Evolutionary conservation across 2,329 filamentous ascomycete species (phyloP), one percentile per base, ranked within the genome.

Genomic region (Basipetospora chlamydospora): DNA sequence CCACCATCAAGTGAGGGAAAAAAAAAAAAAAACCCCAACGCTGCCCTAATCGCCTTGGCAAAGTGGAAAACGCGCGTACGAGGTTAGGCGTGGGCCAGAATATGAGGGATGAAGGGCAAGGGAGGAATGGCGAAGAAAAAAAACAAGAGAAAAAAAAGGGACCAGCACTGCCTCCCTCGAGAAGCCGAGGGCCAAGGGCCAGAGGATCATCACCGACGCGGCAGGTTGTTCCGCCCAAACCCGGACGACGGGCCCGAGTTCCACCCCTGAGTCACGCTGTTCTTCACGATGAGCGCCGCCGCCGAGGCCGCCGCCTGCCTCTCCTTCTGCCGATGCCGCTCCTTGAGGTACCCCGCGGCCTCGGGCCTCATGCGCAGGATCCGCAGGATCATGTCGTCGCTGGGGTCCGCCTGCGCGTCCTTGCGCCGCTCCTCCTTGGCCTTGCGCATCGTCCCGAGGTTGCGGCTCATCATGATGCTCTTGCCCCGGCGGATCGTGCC

Each of bases 361-460:
- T 96, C 90, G 3, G 86, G 85, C 37, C 90, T 69, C 90, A 98
- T 98, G 35, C 90, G 72, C 45, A 98, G 59, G 45, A 98, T 98
- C 15, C 90, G 72, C 48, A 98, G 58, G 46, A 98, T 96, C 82
- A 96, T 96, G 54, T 98, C 90, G 56, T 98, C 90, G 53, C 80
- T 94, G 2, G 90, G 88, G 54, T 96, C 90, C 1, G 90, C 88
- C 54, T 98, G 90, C 2, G 86, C 85, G 54, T 96, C 88, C 48
- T 87, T 86, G 44, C 90, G 71, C 63, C 93, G 95, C 58, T 94
- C 88, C 55, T 94, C 86, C 58, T 96, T 96, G 28, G 83, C 86
- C 52, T 88, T 84, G 47, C 77, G 80, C 86, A 98, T 96, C 6
- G 90, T 96, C 31, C 90, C 90, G 37, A 98, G 61, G 54, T 96